Conservation (phyloP, 2,329 filamentous ascomycete genomes). For the Botrytis fragariae region DNA sequence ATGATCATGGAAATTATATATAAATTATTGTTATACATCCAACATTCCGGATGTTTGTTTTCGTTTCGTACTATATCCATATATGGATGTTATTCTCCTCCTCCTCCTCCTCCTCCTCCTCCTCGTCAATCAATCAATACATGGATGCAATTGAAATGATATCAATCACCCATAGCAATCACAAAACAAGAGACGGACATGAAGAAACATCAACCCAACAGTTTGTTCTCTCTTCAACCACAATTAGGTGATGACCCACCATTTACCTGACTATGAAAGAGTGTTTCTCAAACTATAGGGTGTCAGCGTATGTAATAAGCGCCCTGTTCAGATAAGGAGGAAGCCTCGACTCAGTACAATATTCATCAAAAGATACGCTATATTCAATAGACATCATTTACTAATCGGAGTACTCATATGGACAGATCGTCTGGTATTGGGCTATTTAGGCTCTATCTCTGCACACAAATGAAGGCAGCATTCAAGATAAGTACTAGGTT, state of each 20-base stretch:
- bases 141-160: neutral
- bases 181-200: neutral
- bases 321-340: neutral
- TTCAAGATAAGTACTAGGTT: neutral
- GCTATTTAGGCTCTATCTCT: neutral
- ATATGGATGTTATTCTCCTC: neutral
- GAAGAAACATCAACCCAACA: neutral
- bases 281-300: conserved; percentile 11
- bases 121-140: neutral
- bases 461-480: neutral
- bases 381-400: neutral
- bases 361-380: neutral
- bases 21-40: neutral
- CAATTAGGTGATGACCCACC: neutral
- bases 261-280: no score
- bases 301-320: conserved; percentile 13
- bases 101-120: no score
- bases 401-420: neutral
- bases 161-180: neutral
- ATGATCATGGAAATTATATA: neutral
- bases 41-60: neutral
- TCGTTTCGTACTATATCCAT: neutral
- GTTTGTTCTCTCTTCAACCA: neutral
- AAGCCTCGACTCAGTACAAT: neutral
- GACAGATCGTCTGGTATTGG: neutral